Evolutionary conservation across 2,329 filamentous ascomycete species (phyloP), one percentile per base, ranked within the genome.

Genomic region (Aspergillus transmontanensis): DNA sequence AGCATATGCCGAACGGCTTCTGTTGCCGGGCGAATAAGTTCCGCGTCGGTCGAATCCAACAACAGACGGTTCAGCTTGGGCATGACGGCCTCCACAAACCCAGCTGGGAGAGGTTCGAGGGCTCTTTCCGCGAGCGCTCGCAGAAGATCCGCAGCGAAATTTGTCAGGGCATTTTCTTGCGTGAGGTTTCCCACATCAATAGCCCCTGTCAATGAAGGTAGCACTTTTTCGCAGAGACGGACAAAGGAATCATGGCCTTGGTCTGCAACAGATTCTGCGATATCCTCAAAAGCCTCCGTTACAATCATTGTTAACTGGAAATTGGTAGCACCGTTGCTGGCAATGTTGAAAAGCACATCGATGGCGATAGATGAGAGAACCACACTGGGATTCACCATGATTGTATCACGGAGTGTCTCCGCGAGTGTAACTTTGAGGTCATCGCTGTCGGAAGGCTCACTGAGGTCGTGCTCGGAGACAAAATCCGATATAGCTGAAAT

Each of bases 241-340:
- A 89, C 85, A 76, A 94, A 99, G 0, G 88, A 85, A 10, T 91
- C 87, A 7, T 85, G 80, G 26, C 88, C 87, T 64, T 82, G 80
- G 16, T 89, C 87, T 2, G 90, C 82, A 63, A 96, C 86, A 1
- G 83, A 85, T 57, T 85, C 83, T 6, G 94, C 90, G 61, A 97
- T 89, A 50, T 95, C 92, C 76, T 98, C 94, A 73, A 99, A 96
- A 0, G 92, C 89, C 78, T 99, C 95, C 41, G 88, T 90, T 28
- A 98, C 90, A 58, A 97, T 83, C 81, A 94, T 90, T 0, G 90
- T 93, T 54, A 97, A 87, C 76, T 97, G 94, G 81, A 96, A 96
- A 79, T 96, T 98, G 64, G 86, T 88, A 0, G 94, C 92, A 32
- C 93, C 93, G 73, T 94, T 89, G 76, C 93, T 95, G 26, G 93